phyloP scores from a whole-genome alignment of 78 protist genomes.

The Cavenderia fasciculata region DNA sequence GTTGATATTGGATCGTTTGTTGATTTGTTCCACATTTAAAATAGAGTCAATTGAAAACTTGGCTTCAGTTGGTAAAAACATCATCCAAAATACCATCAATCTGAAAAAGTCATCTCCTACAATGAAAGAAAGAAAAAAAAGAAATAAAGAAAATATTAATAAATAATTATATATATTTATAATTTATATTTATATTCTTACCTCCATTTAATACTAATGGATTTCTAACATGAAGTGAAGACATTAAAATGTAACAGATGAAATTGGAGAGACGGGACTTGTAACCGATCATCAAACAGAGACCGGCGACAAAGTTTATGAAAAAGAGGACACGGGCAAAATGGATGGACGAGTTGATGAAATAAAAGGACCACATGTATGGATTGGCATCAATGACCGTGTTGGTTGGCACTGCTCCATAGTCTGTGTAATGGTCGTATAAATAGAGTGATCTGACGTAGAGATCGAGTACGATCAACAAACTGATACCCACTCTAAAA shows the following conservation, averaged over 20 bases:
- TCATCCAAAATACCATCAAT: conserved; percentile 39
- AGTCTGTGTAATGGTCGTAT: conserved; percentile 52
- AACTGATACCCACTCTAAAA: conserved; percentile 17
- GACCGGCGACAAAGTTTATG: neutral
- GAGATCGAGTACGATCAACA: conserved; percentile 28
- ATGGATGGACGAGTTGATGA: neutral
- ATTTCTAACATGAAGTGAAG: conserved; percentile 36
- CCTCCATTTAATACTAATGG: conserved; percentile 62
- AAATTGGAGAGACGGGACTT: neutral
- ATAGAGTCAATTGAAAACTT: conserved; percentile 26
- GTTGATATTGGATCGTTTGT: conserved; percentile 8
- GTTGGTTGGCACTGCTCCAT: conserved; percentile 8
- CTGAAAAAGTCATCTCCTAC: conserved; percentile 61
- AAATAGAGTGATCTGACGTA: conserved; percentile 27
- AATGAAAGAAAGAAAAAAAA: too few relatives aligned
- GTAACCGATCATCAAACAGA: conserved; percentile 9
- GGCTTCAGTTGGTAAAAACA: conserved; percentile 47
- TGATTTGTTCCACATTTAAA: conserved; percentile 14
- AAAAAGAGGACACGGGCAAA: neutral
- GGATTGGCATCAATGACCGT: neutral
- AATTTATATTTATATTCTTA: neutral
- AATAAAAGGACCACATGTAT: conserved; percentile 41
- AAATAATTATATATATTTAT: neutral
- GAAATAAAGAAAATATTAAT: neutral
- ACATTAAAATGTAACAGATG: conserved; percentile 8